These are phyloP conservation scores for Acer campestre DNA, from an alignment of 345 rosid species.

Conservation along the genomic window DNA sequence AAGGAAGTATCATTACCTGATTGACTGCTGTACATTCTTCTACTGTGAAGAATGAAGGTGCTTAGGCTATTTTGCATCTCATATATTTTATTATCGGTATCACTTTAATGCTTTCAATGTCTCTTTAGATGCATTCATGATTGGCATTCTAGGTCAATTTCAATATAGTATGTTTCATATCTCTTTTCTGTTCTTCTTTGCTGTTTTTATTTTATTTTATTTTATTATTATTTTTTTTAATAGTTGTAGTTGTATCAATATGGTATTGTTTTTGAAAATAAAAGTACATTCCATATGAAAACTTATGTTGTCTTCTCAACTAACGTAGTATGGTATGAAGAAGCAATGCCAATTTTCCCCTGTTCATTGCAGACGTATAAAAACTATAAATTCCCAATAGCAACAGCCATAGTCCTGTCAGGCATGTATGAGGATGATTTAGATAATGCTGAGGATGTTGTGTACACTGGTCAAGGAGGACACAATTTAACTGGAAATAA, in stretches of 20 bases:
- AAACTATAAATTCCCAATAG: conserved; percentile 62
- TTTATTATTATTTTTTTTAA: not conserved
- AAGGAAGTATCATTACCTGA: not conserved
- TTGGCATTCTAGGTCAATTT: not conserved
- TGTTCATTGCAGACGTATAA: conserved; percentile 47
- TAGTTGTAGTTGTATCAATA: not conserved
- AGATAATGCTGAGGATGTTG: conserved; percentile 87
- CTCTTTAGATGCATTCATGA: not conserved
- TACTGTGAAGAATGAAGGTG: not conserved
- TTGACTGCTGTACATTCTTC: not conserved
- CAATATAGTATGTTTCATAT: not conserved
- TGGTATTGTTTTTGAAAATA: not conserved
- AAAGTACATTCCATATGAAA: not conserved
- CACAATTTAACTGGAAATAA: conserved; percentile 79
- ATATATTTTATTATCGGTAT: not conserved
- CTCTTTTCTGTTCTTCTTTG: not conserved
- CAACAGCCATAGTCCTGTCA: conserved; percentile 74
- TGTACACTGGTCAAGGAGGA: conserved; percentile 97
- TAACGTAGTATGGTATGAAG: not conserved
- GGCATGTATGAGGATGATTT: conserved; percentile 97
- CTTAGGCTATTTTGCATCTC: not conserved
- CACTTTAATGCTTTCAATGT: not conserved
- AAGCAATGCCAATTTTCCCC: not conserved
- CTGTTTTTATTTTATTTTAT: not conserved
- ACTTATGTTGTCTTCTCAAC: not conserved